Conservation (phyloP, 108 stramenopile species). For the Cyclotella kingstonii region DNA sequence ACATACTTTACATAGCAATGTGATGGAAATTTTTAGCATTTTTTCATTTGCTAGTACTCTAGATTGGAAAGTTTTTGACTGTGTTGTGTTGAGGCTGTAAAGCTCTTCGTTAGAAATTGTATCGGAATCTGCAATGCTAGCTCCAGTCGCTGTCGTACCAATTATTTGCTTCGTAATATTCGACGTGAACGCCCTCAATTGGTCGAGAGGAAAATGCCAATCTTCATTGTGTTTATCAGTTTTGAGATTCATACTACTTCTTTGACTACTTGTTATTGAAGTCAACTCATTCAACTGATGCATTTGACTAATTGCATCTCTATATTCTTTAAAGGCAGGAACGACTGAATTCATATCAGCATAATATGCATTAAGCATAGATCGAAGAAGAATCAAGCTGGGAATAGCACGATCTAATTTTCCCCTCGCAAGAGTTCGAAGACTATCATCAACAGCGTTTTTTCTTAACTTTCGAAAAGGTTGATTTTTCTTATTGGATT, state of each 20-base stretch:
- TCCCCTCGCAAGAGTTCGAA: slow-evolving; percentile 56
- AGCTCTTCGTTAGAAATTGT: slow-evolving; percentile 18
- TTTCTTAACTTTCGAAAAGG: slow-evolving; percentile 74
- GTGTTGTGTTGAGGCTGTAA: slow-evolving; percentile 20
- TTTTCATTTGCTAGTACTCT: slow-evolving; percentile 56
- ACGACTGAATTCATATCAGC: slow-evolving; percentile 72
- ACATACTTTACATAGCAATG: slow-evolving; percentile 55
- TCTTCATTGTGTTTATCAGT: slow-evolving; percentile 9
- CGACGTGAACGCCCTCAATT: slow-evolving; percentile 17
- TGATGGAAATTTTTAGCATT: slow-evolving; percentile 50
- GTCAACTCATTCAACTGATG: slow-evolving; percentile 28
- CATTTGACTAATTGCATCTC: slow-evolving; percentile 49
- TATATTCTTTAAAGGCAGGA: slow-evolving; percentile 63
- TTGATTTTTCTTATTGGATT: slow-evolving; percentile 54
- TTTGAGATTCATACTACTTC: slow-evolving; percentile 1
- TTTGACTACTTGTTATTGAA: slow-evolving; percentile 7
- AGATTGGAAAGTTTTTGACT: slow-evolving; percentile 41
- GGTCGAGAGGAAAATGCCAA: slow-evolving; percentile 27
- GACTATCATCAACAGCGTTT: slow-evolving; percentile 58
- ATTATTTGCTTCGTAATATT: slow-evolving; percentile 15
- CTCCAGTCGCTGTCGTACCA: slow-evolving; percentile 2
- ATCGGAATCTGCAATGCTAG: slow-evolving; percentile 20
- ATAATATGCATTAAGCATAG: slow-evolving; percentile 68
- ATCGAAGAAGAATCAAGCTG: slow-evolving; percentile 40
- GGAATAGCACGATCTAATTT: slow-evolving; percentile 69